Evolutionary conservation across 2,329 filamentous ascomycete genomes (phyloP).

Genomic region (Ophiostoma ulmi): DNA sequence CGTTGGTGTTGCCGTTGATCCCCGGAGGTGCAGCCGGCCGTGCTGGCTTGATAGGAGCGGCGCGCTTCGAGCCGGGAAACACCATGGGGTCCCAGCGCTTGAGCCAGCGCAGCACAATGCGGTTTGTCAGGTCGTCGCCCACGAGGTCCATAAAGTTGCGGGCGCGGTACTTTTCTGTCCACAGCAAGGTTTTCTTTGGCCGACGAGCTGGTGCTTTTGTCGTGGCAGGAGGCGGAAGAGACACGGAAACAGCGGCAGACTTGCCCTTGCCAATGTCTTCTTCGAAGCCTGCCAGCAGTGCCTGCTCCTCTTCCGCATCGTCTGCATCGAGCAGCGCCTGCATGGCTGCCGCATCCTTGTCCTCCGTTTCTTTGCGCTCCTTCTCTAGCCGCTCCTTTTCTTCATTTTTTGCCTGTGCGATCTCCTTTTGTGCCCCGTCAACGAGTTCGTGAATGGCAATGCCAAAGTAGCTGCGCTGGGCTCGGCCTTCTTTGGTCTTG

Average conservation of each 20-base stretch:
- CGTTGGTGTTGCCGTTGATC: not conserved
- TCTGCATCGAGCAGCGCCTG: not conserved
- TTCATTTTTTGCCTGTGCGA: conserved; percentile 41
- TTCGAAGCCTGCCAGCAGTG: not conserved
- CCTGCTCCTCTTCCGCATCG: not conserved
- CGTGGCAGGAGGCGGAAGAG: not conserved
- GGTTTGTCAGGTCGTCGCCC: conserved; percentile 89
- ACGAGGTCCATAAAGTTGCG: conserved; percentile 87
- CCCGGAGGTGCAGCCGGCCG: not conserved
- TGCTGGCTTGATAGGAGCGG: not conserved
- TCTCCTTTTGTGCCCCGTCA: conserved; percentile 61
- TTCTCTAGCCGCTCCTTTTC: conserved; percentile 33
- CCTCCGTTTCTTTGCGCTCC: conserved; percentile 34
- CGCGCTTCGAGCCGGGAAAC: conserved; percentile 55
- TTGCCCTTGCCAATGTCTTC: not conserved
- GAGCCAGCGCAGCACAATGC: conserved; percentile 84
- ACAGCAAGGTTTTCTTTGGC: conserved; percentile 50
- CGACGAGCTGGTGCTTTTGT: not conserved
- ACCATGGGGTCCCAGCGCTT: conserved; percentile 92
- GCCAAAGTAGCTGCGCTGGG: conserved; percentile 78
- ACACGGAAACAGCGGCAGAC: not conserved
- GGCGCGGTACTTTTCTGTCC: conserved; percentile 97
- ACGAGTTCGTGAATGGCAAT: conserved; percentile 84
- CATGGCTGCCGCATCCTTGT: conserved; percentile 23
- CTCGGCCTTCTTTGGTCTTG: conserved; percentile 60